Percentiles rank a stretch among this genome's conserved stretches.
phyloP scores from a whole-genome alignment of 2,329 filamentous ascomycete species.

The Tolypocladium tropicale region DNA sequence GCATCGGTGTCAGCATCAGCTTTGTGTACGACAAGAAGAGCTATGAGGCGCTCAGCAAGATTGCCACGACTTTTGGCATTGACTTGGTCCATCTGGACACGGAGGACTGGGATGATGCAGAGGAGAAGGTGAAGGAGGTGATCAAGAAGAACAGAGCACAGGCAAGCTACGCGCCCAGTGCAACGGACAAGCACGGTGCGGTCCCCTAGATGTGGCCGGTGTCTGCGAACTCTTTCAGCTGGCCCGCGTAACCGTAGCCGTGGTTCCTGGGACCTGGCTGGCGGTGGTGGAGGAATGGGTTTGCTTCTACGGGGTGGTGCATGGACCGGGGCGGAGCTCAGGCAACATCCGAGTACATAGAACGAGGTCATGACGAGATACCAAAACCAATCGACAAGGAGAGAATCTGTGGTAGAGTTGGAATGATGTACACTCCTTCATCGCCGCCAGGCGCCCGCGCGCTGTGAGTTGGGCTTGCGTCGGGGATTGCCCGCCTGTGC shows the following conservation, averaged over 20 bases:
- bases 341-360: background rate
- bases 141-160: slow-evolving; percentile 62
- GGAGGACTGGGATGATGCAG: slow-evolving; percentile 83
- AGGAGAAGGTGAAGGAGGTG: slow-evolving; percentile 69
- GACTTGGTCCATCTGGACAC: slow-evolving; percentile 74
- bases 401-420: background rate
- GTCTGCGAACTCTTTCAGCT: slow-evolving; percentile 3
- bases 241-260: background rate
- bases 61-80: slow-evolving; percentile 70
- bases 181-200: slow-evolving; percentile 23
- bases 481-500: background rate
- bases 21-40: slow-evolving; percentile 84
- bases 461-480: background rate
- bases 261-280: background rate
- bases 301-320: background rate
- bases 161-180: slow-evolving; percentile 39
- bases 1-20: slow-evolving; percentile 89
- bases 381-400: background rate
- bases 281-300: background rate
- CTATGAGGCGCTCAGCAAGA: slow-evolving; percentile 69
- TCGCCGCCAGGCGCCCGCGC: background rate
- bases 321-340: background rate
- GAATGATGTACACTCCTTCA: background rate
- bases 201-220: slow-evolving; percentile 18
- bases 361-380: slow-evolving; percentile 5